Conservation (phyloP, 306 rosid species). For the Vigna radiata region DNA sequence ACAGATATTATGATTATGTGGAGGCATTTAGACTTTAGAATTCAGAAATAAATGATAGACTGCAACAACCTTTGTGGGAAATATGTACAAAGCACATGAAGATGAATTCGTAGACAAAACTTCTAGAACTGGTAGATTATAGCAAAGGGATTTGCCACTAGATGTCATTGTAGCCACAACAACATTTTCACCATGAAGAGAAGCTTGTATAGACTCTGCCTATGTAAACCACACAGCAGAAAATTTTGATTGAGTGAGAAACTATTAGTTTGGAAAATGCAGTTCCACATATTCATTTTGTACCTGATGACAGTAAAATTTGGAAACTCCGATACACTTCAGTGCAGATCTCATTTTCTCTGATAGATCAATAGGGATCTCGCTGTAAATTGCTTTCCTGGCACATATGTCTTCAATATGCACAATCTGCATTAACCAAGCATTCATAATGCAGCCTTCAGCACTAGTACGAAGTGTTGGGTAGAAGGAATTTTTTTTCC, state of each 20-base stretch:
- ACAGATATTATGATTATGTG: constrained; percentile 1
- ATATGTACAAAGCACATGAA: constrained; percentile 82
- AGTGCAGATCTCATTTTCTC: constrained; percentile 69
- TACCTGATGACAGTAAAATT: constrained; percentile 93
- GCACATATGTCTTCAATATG: constrained; percentile 79
- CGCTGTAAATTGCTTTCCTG: constrained; percentile 64
- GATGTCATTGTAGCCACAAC: constrained; percentile 94
- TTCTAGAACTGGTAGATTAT: constrained; percentile 88
- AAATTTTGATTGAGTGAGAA: constrained; percentile 33
- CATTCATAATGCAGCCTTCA: constrained; percentile 42
- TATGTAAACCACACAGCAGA: constrained; percentile 44
- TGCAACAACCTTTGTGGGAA: constrained; percentile 89
- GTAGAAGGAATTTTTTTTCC: too few species aligned
- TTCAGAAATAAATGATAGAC: constrained; percentile 19
- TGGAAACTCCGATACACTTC: constrained; percentile 66
- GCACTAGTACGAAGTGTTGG: background rate
- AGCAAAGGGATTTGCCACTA: constrained; percentile 96
- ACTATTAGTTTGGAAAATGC: constrained; percentile 27
- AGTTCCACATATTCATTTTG: constrained; percentile 39
- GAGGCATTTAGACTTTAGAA: constrained; percentile 38
- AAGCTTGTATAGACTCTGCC: constrained; percentile 83
- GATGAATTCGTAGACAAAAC: constrained; percentile 59
- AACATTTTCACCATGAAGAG: constrained; percentile 76
- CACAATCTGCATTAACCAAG: constrained; percentile 67
- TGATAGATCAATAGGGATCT: constrained; percentile 68